Evolutionary conservation across 768 basidiomycete species (phyloP).

Genomic region (Tricholoma furcatifolium): DNA sequence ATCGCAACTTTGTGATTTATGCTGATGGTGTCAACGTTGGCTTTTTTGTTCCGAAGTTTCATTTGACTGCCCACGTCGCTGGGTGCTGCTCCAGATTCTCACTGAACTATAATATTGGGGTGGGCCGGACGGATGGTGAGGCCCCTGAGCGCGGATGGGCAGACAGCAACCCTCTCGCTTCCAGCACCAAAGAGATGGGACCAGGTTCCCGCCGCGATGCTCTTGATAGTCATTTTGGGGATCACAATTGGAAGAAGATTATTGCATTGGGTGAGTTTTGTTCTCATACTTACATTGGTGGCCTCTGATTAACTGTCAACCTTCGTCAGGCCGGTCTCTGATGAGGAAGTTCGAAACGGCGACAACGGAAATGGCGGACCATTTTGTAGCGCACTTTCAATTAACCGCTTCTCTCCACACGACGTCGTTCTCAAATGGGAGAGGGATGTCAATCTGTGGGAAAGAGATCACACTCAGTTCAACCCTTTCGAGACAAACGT

Average conservation of each 20-base stretch:
- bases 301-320: too few relatives aligned
- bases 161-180: too few relatives aligned
- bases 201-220: too few relatives aligned
- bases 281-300: background rate
- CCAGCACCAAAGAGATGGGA: too few relatives aligned
- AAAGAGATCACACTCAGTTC: background rate
- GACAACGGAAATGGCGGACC: conserved; percentile 1
- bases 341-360: conserved; percentile 4
- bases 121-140: conserved; percentile 30
- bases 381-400: conserved; percentile 1
- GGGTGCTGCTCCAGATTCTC: conserved; percentile 21
- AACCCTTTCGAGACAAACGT: conserved; percentile 11
- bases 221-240: conserved; percentile 25
- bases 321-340: conserved; percentile 5
- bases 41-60: too few relatives aligned
- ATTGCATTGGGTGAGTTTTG: conserved; percentile 20
- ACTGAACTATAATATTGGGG: conserved; percentile 21
- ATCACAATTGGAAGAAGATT: conserved; percentile 28
- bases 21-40: background rate
- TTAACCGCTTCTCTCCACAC: conserved; percentile 1
- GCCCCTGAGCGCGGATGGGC: too few relatives aligned
- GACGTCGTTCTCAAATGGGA: background rate
- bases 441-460: too few relatives aligned
- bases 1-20: background rate
- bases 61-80: conserved; percentile 21